Base-by-base conservation (phyloP, 2,329 filamentous ascomycete species). In the Pochonia chlamydosporia region DNA sequence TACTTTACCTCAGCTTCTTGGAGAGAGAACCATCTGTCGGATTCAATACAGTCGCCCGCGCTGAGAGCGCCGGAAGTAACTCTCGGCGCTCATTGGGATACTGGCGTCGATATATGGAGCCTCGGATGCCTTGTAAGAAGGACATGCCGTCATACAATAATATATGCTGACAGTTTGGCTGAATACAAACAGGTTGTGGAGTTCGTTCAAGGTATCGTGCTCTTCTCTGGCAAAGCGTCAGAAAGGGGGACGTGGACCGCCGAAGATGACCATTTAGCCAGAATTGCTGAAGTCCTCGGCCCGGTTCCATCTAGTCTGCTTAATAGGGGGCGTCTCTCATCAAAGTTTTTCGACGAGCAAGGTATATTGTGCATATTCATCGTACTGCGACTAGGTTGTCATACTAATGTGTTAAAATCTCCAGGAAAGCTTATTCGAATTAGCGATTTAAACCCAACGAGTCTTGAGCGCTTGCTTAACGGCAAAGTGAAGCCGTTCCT, bases 21-120 rank as follows among this genome's bases (percentile, higher is more conserved):
- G 42, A 33, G 42, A 25, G 43, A 49, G 11, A 49, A 48, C 4
- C 56, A 57, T 28, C 49, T 60, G 2, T 46, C 33, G 4, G 49
- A 59, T 16, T 25, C 31, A 3, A 60, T 61, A 18, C 55, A 60
- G 36, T 54, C 57, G 0, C 46, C 54, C 1, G 50, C 49, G 3
- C 53, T 61, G 4, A 53, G 53, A 10, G 48, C 57, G 3, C 58
- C 57, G 1, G 57, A 60, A 43, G 58, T 59, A 5, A 43, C 59
- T 3, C 51, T 60, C 4, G 48, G 50, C 5, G 54, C 54, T 10
- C 46, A 48, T 3, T 60, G 55, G 56, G 49, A 54, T 36, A 11
- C 40, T 2, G 44, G 40, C 2, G 43, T 48, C 2, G 54, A 59
- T 40, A 52, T 50, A 44, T 60, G 55, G 55, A 59, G 56, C 25